Base-by-base conservation (phyloP, 148 eudicot genomes). In the Cornus controversa region DNA sequence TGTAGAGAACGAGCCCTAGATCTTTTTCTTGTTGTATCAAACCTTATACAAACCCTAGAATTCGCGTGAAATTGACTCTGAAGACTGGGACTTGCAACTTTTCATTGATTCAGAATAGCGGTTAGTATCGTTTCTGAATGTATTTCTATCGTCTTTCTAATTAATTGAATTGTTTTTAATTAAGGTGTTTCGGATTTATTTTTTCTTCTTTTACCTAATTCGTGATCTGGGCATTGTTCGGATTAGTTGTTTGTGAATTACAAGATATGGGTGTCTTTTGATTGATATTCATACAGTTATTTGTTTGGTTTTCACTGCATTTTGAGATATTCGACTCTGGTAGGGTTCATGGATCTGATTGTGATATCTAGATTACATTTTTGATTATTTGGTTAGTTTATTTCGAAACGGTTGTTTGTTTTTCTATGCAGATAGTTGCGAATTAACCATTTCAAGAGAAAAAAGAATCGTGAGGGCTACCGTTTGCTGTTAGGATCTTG, bases 1-100 rank as follows among this genome's bases (percentile, higher is more conserved):
- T 25, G 71, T 77, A 11, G 74, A 67, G 74, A 78, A 57, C 66
- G 79, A 79, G 63, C 85, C 82, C 36, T 75, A 79, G 82, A 75
- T 50, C 20, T 50, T 66, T 36, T 80, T 18, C 25, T n/a, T 69
- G 26, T 45, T 29, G 18, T 42, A 77, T 77, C 31, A 9, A 45
- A 24, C 16, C 34, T 26, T 40, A 16, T 66, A 22, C 74, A 71
- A 80, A 20, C 79, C 75, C 76, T 71, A 71, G 65, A 79, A 72
- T 57, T 70, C 72, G 45, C 27, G 18, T 54, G 37, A 26, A 11
- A 45, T 66, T 28, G 10, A 64, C 20, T 11, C 31, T n/a, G 36
- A 75, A 47, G 70, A 10, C 75, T 62, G 75, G 13, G 70, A 36
- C 28, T 75, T 26, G 73, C 34, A 10, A 58, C 45, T 65, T 29